Percentiles rank a stretch among this genome's conserved stretches.
Evolutionary conservation across 2,329 filamentous ascomycete species (phyloP).

Genomic region (Pestalotiopsis sp.): DNA sequence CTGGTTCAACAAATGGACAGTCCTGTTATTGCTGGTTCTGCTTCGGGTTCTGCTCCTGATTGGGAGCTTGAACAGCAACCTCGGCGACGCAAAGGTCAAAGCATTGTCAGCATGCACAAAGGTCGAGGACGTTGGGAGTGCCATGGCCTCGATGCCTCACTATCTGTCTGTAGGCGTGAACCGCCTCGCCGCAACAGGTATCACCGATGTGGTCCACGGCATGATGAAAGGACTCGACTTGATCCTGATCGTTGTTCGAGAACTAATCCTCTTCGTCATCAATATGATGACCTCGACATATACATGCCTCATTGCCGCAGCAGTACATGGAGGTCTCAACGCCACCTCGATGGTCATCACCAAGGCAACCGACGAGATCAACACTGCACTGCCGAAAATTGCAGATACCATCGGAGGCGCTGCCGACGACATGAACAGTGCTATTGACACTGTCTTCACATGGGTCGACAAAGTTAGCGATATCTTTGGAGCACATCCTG

Average conservation of each 20-base stretch:
- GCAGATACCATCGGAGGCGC: slow-evolving; percentile 46
- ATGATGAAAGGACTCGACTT: slow-evolving; percentile 79
- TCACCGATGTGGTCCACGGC: slow-evolving; percentile 78
- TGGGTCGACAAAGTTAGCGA: slow-evolving; percentile 57
- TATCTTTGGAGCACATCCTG: slow-evolving; percentile 48
- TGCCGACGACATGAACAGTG: slow-evolving; percentile 55
- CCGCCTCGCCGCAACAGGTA: slow-evolving; percentile 74
- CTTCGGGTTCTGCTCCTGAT: slow-evolving; percentile 78
- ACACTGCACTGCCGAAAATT: slow-evolving; percentile 45
- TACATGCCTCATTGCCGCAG: slow-evolving; percentile 82
- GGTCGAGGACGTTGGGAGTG: slow-evolving; percentile 89
- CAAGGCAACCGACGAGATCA: slow-evolving; percentile 45
- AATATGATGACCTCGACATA: slow-evolving; percentile 90
- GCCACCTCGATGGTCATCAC: slow-evolving; percentile 51
- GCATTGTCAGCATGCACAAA: slow-evolving; percentile 87
- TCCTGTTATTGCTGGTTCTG: slow-evolving; percentile 83
- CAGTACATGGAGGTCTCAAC: slow-evolving; percentile 76
- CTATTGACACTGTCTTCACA: slow-evolving; percentile 48
- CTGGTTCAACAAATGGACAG: slow-evolving; percentile 97
- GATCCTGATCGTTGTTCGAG: slow-evolving; percentile 79
- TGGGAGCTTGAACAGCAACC: slow-evolving; percentile 68
- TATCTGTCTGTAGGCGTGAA: slow-evolving; percentile 91
- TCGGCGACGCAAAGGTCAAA: slow-evolving; percentile 74
- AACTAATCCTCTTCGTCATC: slow-evolving; percentile 88
- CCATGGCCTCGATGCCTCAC: slow-evolving; percentile 97